Conservation (phyloP, 331 rosid genomes). For the Rosa hybrid region DNA sequence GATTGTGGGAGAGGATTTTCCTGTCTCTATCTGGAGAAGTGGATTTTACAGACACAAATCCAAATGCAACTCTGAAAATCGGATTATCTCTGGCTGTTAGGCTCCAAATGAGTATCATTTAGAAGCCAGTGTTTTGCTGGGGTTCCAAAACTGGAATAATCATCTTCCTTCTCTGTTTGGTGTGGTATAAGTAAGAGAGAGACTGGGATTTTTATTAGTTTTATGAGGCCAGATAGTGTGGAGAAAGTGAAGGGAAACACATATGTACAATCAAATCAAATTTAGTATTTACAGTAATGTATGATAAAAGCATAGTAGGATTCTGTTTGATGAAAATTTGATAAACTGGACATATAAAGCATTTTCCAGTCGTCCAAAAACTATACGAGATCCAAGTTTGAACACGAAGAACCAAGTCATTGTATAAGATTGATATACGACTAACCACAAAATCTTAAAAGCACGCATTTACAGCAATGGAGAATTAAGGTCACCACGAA, state of each 20-base stretch:
- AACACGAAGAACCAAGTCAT: neutral
- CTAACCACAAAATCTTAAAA: neutral
- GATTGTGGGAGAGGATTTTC: slow-evolving; percentile 45
- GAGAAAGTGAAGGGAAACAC: neutral
- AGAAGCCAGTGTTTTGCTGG: neutral
- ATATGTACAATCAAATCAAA: neutral
- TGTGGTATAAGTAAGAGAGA: neutral
- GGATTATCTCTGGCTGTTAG: slow-evolving; percentile 60
- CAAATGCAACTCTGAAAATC: slow-evolving; percentile 37
- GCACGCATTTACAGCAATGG: neutral
- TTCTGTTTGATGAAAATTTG: neutral
- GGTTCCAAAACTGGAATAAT: slow-evolving; percentile 2
- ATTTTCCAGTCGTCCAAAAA: neutral
- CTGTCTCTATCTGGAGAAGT: slow-evolving; percentile 61
- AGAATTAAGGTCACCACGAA: neutral
- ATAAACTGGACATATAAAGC: neutral
- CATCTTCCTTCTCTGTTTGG: neutral
- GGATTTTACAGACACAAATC: slow-evolving; percentile 34
- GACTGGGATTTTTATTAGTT: neutral
- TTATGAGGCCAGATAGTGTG: neutral
- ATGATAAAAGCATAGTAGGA: neutral
- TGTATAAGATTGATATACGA: neutral
- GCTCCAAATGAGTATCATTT: slow-evolving; percentile 22
- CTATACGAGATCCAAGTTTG: neutral
- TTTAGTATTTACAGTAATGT: neutral